phyloP scores from a whole-genome alignment of 73 alveolate genomes.

The Paramecium sonneborni region DNA sequence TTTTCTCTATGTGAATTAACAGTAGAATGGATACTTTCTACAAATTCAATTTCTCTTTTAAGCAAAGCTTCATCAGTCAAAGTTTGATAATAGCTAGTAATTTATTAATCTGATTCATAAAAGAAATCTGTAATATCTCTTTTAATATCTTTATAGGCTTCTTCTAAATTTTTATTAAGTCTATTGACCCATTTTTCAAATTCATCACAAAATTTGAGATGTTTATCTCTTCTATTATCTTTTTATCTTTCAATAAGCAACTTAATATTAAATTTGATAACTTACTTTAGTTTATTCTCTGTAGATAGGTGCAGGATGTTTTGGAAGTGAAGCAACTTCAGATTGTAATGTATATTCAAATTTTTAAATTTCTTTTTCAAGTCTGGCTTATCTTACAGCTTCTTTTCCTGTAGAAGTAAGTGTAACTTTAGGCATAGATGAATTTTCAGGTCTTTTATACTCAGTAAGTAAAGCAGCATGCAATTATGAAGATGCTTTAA shows the following conservation, averaged over 20 bases:
- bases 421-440: slow-evolving; percentile 17
- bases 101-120: slow-evolving; percentile 46
- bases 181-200: slow-evolving; percentile 61
- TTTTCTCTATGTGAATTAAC: slow-evolving; percentile 41
- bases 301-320: slow-evolving; percentile 19
- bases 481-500: slow-evolving; percentile 42
- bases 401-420: slow-evolving; percentile 55
- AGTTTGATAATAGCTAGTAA: slow-evolving; percentile 37
- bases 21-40: slow-evolving; percentile 30
- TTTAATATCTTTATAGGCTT: slow-evolving; percentile 61
- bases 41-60: slow-evolving; percentile 60
- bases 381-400: slow-evolving; percentile 52
- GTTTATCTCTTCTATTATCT: slow-evolving; percentile 58
- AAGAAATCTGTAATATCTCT: slow-evolving; percentile 61
- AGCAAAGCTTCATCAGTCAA: slow-evolving; percentile 61
- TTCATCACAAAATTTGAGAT: slow-evolving; percentile 57
- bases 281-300: slow-evolving; percentile 49
- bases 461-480: slow-evolving; percentile 43
- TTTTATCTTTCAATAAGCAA: slow-evolving; percentile 38
- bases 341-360: slow-evolving; percentile 32
- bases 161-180: slow-evolving; percentile 57
- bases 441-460: slow-evolving; percentile 37
- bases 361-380: slow-evolving; percentile 42
- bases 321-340: slow-evolving; percentile 63
- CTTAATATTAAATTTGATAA: slow-evolving; percentile 13